Evolutionary conservation across 371 early-diverging fungal genomes (phyloP).

Genomic region (Cokeromyces recurvatus): DNA sequence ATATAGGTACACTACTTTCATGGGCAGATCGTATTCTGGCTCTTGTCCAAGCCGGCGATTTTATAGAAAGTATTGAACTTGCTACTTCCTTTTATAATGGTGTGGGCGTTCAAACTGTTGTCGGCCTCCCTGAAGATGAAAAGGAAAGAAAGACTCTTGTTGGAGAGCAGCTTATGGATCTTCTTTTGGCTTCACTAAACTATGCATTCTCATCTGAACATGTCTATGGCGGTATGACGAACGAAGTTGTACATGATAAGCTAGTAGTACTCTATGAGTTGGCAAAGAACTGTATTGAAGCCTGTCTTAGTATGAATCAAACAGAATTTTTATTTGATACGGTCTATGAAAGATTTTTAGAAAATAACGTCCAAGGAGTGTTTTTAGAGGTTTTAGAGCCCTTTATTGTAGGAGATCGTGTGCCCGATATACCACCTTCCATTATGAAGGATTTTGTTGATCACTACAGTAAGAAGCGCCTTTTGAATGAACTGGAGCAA

Average conservation of each 20-base stretch:
- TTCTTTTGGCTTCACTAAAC: slow-evolving; percentile 62
- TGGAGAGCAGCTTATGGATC: slow-evolving; percentile 63
- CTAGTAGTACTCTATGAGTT: slow-evolving; percentile 43
- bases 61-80: slow-evolving; percentile 64
- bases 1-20: slow-evolving; percentile 61
- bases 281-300: slow-evolving; percentile 60
- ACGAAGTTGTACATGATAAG: slow-evolving; percentile 41
- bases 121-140: slow-evolving; percentile 69
- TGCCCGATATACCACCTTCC: slow-evolving; percentile 60
- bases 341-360: slow-evolving; percentile 64
- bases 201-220: slow-evolving; percentile 60
- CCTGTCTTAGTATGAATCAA: slow-evolving; percentile 63
- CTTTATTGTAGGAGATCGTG: slow-evolving; percentile 55
- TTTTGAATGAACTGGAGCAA: slow-evolving; percentile 63
- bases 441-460: slow-evolving; percentile 69
- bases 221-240: slow-evolving; percentile 36
- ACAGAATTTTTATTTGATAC: slow-evolving; percentile 69
- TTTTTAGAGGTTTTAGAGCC: slow-evolving; percentile 68
- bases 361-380: slow-evolving; percentile 48
- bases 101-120: slow-evolving; percentile 53
- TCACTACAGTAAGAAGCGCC: slow-evolving; percentile 50
- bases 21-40: slow-evolving; percentile 78
- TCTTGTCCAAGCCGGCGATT: slow-evolving; percentile 67
- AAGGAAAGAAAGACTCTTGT: slow-evolving; percentile 52
- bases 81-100: slow-evolving; percentile 68